Evolutionary conservation across 1,139 yeast species (phyloP).

Genomic region (Taphrina flavorubra): DNA sequence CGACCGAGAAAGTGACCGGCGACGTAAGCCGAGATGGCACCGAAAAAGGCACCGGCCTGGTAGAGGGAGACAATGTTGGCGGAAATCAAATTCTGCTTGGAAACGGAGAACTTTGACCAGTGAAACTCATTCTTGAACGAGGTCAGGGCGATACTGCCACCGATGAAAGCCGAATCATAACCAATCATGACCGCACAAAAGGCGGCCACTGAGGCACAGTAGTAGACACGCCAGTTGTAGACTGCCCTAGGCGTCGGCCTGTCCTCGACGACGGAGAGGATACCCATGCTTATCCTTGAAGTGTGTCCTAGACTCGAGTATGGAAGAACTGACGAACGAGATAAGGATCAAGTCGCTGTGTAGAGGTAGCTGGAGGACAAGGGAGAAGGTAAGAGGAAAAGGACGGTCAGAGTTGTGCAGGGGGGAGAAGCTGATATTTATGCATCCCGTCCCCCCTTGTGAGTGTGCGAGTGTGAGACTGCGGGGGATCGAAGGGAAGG

Average conservation of each 20-base stretch:
- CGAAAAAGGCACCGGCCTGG: slow-evolving; percentile 60
- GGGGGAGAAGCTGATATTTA: no score
- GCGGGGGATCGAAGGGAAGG: no score
- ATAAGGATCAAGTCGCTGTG: not conserved
- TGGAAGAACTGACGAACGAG: not conserved
- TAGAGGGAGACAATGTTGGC: slow-evolving; percentile 57
- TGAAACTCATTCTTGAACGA: slow-evolving; percentile 54
- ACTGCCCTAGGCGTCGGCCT: slow-evolving; percentile 49
- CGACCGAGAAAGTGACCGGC: slow-evolving; percentile 56
- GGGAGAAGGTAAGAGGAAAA: not conserved
- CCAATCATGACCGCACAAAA: slow-evolving; percentile 51
- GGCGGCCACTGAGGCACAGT: slow-evolving; percentile 48
- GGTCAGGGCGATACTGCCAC: slow-evolving; percentile 56
- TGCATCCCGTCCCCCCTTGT: no score
- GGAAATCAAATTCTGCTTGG: slow-evolving; percentile 48
- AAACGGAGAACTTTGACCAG: slow-evolving; percentile 48
- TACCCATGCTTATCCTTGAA: slow-evolving; percentile 5
- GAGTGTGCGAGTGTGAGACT: no score
- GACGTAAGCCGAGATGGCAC: slow-evolving; percentile 57
- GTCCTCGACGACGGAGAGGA: slow-evolving; percentile 46
- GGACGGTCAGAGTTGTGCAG: not conserved
- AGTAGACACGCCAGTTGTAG: slow-evolving; percentile 49
- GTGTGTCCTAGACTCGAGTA: no score
- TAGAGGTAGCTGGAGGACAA: not conserved
- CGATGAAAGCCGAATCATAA: slow-evolving; percentile 59